These are phyloP conservation scores for Anisodus tanguticus DNA, from an alignment of 257 asterid species.

Conservation along the genomic window DNA sequence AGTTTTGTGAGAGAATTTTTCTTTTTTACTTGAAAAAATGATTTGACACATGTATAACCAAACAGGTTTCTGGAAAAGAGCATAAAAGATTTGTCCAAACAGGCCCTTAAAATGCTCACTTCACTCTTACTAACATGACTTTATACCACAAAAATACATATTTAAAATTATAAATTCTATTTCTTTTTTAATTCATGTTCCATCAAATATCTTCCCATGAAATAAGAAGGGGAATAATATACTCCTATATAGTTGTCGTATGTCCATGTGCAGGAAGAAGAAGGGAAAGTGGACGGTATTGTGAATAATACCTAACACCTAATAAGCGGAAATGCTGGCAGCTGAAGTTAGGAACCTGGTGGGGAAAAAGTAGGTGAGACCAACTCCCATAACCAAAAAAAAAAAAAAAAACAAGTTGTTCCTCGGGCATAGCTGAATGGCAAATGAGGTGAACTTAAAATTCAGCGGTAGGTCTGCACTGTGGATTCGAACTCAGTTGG, in stretches of 20 bases:
- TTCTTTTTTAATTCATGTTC: background rate
- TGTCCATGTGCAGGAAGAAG: slow-evolving; percentile 12
- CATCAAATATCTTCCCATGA: background rate
- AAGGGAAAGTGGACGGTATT: background rate
- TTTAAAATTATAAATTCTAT: background rate
- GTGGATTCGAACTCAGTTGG: no score
- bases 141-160: background rate
- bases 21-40: no score
- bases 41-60: no score
- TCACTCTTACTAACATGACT: background rate
- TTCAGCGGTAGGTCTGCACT: no score
- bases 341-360: background rate
- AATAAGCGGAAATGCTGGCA: slow-evolving; percentile 24
- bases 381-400: background rate
- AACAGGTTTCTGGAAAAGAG: no score
- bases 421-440: no score
- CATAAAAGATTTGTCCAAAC: no score
- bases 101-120: background rate
- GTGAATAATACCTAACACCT: slow-evolving; percentile 1
- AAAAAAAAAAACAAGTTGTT: no score
- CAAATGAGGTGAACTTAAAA: no score
- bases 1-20: no score
- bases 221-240: background rate
- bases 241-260: background rate
- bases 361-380: background rate